Conservation (phyloP, 1,139 yeast genomes). For the Yamadazyma triangularis region DNA sequence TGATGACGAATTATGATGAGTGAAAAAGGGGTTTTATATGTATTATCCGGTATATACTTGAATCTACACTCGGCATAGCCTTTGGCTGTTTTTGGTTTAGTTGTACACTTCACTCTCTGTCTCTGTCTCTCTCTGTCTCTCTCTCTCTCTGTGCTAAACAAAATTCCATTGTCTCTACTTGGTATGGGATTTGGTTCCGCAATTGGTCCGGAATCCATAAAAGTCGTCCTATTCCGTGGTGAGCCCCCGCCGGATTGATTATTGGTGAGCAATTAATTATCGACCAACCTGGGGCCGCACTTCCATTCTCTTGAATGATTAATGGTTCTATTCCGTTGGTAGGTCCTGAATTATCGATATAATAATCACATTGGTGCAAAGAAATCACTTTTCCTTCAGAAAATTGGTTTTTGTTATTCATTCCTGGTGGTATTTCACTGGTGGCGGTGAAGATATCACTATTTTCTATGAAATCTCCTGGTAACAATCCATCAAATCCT, state of each 20-base stretch:
- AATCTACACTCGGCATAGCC: not conserved
- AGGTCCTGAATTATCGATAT: conserved; percentile 46
- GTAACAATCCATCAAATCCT: conserved; percentile 83
- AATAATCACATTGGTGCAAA: conserved; percentile 50
- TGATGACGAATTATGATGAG: conserved; percentile 42
- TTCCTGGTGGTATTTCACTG: conserved; percentile 49
- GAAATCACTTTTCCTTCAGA: conserved; percentile 48
- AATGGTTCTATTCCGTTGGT: conserved; percentile 14
- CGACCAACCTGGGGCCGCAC: conserved; percentile 33
- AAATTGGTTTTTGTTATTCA: conserved; percentile 69
- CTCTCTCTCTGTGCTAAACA: too few relatives aligned
- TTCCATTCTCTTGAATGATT: conserved; percentile 2
- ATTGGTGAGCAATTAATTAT: conserved; percentile 38
- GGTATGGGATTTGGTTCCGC: conserved; percentile 18
- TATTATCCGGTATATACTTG: too few relatives aligned
- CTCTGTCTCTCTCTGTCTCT: too few relatives aligned
- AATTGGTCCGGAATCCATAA: conserved; percentile 39
- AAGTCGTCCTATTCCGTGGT: conserved; percentile 41
- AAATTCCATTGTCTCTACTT: conserved; percentile 41
- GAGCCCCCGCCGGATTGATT: conserved; percentile 43
- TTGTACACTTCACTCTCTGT: not conserved
- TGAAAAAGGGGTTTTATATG: too few relatives aligned
- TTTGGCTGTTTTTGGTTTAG: not conserved
- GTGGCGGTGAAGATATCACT: conserved; percentile 20
- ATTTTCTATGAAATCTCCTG: conserved; percentile 73